Evolutionary conservation across 768 basidiomycete genomes (phyloP).

Genomic region (Phylloporus arenicola): DNA sequence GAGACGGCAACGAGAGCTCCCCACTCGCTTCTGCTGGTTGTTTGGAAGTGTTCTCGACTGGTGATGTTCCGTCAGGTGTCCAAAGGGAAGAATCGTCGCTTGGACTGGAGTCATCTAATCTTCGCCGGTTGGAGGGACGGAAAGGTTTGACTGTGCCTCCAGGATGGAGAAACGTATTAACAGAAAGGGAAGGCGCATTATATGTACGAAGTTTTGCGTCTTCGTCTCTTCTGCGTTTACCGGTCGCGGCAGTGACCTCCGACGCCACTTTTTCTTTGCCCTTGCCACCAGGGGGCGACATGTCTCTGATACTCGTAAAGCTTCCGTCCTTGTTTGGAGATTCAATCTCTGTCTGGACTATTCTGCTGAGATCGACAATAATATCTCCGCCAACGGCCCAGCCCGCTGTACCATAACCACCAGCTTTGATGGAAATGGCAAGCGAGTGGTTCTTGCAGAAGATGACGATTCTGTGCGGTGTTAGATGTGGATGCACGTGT

Average conservation of each 20-base stretch:
- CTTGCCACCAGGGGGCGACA: slow-evolving; percentile 47
- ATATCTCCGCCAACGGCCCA: slow-evolving; percentile 86
- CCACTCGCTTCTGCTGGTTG: not conserved
- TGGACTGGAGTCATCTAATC: slow-evolving; percentile 2
- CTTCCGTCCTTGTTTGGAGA: slow-evolving; percentile 46
- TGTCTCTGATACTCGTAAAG: slow-evolving; percentile 58
- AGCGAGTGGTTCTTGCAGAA: slow-evolving; percentile 72
- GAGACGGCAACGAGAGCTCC: not conserved
- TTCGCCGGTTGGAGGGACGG: slow-evolving; percentile 21
- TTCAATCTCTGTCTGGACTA: slow-evolving; percentile 67
- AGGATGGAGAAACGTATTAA: slow-evolving; percentile 45
- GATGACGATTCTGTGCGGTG: slow-evolving; percentile 46
- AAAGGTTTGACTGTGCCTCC: slow-evolving; percentile 4
- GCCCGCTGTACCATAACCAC: slow-evolving; percentile 87
- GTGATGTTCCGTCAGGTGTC: not conserved
- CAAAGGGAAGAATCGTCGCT: not conserved
- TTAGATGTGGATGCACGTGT: slow-evolving; percentile 9
- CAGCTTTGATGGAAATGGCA: slow-evolving; percentile 79
- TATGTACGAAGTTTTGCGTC: slow-evolving; percentile 49
- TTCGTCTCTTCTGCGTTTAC: slow-evolving; percentile 55
- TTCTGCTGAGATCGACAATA: slow-evolving; percentile 70
- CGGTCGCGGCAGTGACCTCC: slow-evolving; percentile 17
- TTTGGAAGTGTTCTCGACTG: not conserved
- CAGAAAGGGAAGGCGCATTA: slow-evolving; percentile 48
- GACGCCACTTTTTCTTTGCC: slow-evolving; percentile 40